phyloP scores from a whole-genome alignment of 176 grass and related monocot genomes.

The Oryza australiensis region DNA sequence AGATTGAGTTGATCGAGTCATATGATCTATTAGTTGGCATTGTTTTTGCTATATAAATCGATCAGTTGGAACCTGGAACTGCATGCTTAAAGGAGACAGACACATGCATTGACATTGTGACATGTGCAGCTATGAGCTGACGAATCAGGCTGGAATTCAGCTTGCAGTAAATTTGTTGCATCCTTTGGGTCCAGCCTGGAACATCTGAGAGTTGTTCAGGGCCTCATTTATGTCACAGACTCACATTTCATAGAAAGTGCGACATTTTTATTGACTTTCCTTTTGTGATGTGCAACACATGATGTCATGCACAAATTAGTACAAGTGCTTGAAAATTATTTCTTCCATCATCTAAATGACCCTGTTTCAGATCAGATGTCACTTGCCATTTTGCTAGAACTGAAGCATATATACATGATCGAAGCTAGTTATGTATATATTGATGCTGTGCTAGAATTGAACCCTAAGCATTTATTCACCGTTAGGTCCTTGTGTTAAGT shows the following conservation, averaged over 20 bases:
- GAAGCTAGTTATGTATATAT: too few relatives aligned
- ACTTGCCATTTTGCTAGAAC: too few relatives aligned
- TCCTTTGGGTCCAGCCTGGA: slow-evolving; percentile 20
- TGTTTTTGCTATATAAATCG: too few relatives aligned
- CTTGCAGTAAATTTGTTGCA: slow-evolving; percentile 38
- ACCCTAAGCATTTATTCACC: too few relatives aligned
- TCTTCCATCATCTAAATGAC: too few relatives aligned
- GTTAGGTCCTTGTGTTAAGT: too few relatives aligned
- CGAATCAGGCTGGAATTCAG: slow-evolving; percentile 28
- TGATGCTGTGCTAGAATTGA: too few relatives aligned
- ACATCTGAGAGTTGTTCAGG: slow-evolving; percentile 35
- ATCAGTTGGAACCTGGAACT: slow-evolving; percentile 12
- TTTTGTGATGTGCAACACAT: slow-evolving; percentile 39
- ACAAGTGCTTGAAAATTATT: too few relatives aligned
- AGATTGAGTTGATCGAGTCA: too few relatives aligned
- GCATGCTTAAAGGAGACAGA: slow-evolving; percentile 26
- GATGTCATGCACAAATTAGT: slow-evolving; percentile 16
- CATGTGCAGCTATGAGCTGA: neutral
- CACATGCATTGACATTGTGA: slow-evolving; percentile 14
- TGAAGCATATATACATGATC: too few relatives aligned
- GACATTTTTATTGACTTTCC: slow-evolving; percentile 28
- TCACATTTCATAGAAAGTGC: neutral
- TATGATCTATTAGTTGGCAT: too few relatives aligned
- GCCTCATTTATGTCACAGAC: slow-evolving; percentile 48
- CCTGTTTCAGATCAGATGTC: too few relatives aligned